Base-by-base conservation (phyloP, 2,329 filamentous ascomycete species). In the Talaromyces funiculosus region DNA sequence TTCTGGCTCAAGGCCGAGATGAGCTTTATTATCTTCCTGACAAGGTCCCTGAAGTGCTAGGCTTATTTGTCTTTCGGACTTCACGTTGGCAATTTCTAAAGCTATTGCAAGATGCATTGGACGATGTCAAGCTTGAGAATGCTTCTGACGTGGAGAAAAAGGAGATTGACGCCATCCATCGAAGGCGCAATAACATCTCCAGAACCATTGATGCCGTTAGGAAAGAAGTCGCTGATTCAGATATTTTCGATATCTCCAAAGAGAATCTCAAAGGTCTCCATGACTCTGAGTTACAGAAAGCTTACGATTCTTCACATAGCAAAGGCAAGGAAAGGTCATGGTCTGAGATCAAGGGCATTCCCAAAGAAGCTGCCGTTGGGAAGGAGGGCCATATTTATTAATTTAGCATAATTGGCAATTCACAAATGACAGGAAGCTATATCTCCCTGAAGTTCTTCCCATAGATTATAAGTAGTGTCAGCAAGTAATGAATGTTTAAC, bases 21-120 rank as follows among this genome's bases (percentile, higher is more conserved):
- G 91, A 97, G 67, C 78, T 97, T 29, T 81, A 82, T 58, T 89
- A 91, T 63, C 78, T 99, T 20, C 82, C 88, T 63, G 82, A 88
- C 59, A 81, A 79, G 72, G 93, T 96, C 82, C 88, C 90, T 59
- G 86, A 91, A 47, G 89, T 96, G 66, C 92, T 96, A 91, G 81
- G 85, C 0, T 81, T 89, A 61, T 90, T 97, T 68, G 81, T 99
- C 20, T 99, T 96, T 71, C 93, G 97, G 73, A 87, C 88, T 18
- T 96, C 92, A 2, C 84, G 92, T 24, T 85, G 88, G 63, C 85
- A 92, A 61, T 81, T 97, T 3, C 80, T 97, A 16, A 81, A 84
- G 18, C 84, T 86, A 55, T 78, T 99, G 51, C 86, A 86, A 67
- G 77, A 84, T n/a, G 79, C 84, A 12, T 81, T 88, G 64, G 82